Percentiles rank a stretch among this genome's conserved stretches.
Evolutionary conservation across 805 yeast species (phyloP).

Genomic region (Cyberlindnera maritima): DNA sequence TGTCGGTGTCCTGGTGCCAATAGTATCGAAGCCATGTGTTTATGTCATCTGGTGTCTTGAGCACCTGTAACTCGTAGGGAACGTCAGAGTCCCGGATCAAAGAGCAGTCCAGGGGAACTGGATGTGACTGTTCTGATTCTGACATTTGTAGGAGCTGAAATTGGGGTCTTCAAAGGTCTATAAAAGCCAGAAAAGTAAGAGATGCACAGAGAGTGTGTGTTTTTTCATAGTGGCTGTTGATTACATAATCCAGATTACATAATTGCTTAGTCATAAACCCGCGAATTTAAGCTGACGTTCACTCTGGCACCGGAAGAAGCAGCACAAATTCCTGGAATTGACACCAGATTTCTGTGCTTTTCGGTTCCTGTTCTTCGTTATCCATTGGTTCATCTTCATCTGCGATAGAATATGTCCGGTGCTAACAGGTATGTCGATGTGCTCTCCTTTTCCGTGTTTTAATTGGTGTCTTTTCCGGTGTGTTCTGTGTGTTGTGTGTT

Average conservation of each 20-base stretch:
- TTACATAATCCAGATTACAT: too few relatives aligned
- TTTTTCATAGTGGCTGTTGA: too few relatives aligned
- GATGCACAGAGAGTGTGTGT: too few relatives aligned
- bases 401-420: slow-evolving; percentile 17
- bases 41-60: slow-evolving; percentile 34
- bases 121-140: too few relatives aligned
- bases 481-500: neutral
- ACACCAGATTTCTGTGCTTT: too few relatives aligned
- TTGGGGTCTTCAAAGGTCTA: too few relatives aligned
- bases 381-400: neutral
- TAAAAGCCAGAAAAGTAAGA: too few relatives aligned
- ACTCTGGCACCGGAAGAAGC: too few relatives aligned
- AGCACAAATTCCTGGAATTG: too few relatives aligned
- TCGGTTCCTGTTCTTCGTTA: neutral
- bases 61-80: slow-evolving; percentile 46
- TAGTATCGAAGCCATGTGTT: slow-evolving; percentile 39
- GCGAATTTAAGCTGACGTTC: too few relatives aligned
- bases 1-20: slow-evolving; percentile 30
- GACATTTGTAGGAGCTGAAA: too few relatives aligned
- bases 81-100: slow-evolving; percentile 29
- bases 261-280: too few relatives aligned
- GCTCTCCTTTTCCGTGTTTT: neutral
- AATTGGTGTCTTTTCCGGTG: neutral
- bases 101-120: slow-evolving; percentile 1
- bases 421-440: slow-evolving; percentile 23